Evolutionary conservation across 352 stramenopile species (phyloP), one percentile per base, ranked within the genome.

Genomic region (Peronosclerospora sorghi): DNA sequence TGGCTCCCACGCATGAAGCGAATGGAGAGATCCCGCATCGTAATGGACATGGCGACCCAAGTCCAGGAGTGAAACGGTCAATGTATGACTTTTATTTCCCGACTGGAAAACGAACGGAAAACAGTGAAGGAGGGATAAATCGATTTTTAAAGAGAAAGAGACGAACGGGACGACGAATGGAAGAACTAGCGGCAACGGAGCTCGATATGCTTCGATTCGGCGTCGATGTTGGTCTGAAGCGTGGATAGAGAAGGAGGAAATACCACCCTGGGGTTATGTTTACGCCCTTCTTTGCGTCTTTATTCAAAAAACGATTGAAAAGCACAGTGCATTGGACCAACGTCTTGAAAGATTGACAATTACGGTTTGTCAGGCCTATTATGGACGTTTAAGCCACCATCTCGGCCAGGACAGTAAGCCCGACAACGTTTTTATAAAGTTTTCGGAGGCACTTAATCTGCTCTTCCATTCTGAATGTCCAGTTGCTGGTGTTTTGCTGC

Each of bases 11-110:
- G 13, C 21, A 9, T 20, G 29, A 12, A 14, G 17, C 12, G 6
- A 54, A 55, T 41, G 27, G 45, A 19, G 58, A 64, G 27, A 5
- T 30, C 23, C 62, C 65, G 26, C 49, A 47, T 30, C 41, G 48
- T 21, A 29, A 23, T 32, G 12, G 46, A 19, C 60, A 57, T 43
- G 54, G 56, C 51, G 35, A 54, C 30, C 39, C 40, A 17, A 52
- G 56, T 64, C 48, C 51, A 30, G 20, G 37, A 17, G 38, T 32
- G 2, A 36, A 18, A 6, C 44, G 53, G n/a, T 79, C 71, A 4
- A 54, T 86, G 38, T 74, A 69, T 18, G 74, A 86, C 9, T 59
- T 82, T 14, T 83, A 74, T 41, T 86, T 82, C 37, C 67, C 74
- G 2, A 36, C 45, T 0, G 36, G 32, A 4, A 35, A n/a, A n/a